These are phyloP conservation scores for Apiospora kogelbergensis DNA, from an alignment of 2,329 filamentous ascomycete species.

Conservation along the genomic window DNA sequence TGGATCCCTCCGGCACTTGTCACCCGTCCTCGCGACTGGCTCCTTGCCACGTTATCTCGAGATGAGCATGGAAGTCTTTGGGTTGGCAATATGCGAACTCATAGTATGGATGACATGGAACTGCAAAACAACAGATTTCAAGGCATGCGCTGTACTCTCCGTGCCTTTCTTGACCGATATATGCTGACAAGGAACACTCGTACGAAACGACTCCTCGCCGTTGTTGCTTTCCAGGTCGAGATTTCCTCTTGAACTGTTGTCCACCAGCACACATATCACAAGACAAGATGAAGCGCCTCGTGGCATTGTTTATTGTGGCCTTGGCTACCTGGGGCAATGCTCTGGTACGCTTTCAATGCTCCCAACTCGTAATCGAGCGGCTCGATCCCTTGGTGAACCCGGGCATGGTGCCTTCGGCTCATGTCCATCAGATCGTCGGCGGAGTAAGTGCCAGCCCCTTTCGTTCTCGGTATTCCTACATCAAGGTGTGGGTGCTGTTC, in stretches of 20 bases:
- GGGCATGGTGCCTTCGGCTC: slow-evolving; percentile 29
- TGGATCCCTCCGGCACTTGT: not conserved
- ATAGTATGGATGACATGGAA: not conserved
- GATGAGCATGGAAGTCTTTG: not conserved
- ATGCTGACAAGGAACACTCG: not conserved
- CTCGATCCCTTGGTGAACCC: slow-evolving; percentile 31
- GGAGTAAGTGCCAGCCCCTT: slow-evolving; percentile 15
- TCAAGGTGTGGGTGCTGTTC: no score
- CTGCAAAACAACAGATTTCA: not conserved
- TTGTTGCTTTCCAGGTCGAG: not conserved
- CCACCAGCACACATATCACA: not conserved
- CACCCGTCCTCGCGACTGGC: not conserved
- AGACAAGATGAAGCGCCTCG: not conserved
- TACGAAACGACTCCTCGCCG: not conserved
- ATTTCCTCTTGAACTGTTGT: not conserved
- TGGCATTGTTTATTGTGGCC: not conserved
- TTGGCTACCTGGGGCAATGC: not conserved
- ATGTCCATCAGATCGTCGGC: slow-evolving; percentile 33
- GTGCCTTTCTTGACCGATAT: not conserved
- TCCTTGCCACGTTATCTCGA: slow-evolving; percentile 1
- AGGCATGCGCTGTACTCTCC: not conserved
- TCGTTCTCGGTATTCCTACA: no score
- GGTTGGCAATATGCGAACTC: not conserved
- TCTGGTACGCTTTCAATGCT: slow-evolving; percentile 33
- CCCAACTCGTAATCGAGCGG: slow-evolving; percentile 34